Conservation (phyloP, 306 rosid genomes). For the Trifolium repens region DNA sequence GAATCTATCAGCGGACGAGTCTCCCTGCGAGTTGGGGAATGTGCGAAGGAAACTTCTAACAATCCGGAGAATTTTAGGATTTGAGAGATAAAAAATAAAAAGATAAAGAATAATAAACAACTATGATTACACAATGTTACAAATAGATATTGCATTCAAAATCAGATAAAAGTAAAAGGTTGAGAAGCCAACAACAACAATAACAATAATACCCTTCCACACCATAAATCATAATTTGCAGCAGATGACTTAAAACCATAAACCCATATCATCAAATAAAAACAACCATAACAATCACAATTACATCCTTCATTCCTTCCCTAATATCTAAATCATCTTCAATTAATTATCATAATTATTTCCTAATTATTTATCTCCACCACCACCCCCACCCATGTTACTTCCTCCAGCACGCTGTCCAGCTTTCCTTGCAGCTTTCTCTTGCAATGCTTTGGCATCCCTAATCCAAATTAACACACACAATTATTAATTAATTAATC, state of each 20-base stretch:
- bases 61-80: no score
- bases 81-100: no score
- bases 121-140: not conserved
- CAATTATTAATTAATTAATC: not conserved
- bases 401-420: slow-evolving; percentile 53
- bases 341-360: not conserved
- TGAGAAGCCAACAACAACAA: not conserved
- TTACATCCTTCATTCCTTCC: not conserved
- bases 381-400: slow-evolving; percentile 49
- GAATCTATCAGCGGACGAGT: no score
- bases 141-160: not conserved
- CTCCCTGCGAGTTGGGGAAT: no score
- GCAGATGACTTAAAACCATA: slow-evolving; percentile 5
- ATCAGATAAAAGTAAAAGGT: not conserved
- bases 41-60: no score
- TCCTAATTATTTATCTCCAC: slow-evolving; percentile 41
- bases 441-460: slow-evolving; percentile 73
- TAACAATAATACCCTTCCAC: not conserved
- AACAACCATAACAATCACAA: not conserved
- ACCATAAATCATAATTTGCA: not conserved
- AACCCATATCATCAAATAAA: slow-evolving; percentile 6
- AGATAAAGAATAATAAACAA: no score
- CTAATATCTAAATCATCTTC: not conserved
- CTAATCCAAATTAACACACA: slow-evolving; percentile 32
- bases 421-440: slow-evolving; percentile 65